Evolutionary conservation across 129 eudicot species (phyloP), one percentile per base, ranked within the genome.

Genomic region (Pulicaria dysenterica): DNA sequence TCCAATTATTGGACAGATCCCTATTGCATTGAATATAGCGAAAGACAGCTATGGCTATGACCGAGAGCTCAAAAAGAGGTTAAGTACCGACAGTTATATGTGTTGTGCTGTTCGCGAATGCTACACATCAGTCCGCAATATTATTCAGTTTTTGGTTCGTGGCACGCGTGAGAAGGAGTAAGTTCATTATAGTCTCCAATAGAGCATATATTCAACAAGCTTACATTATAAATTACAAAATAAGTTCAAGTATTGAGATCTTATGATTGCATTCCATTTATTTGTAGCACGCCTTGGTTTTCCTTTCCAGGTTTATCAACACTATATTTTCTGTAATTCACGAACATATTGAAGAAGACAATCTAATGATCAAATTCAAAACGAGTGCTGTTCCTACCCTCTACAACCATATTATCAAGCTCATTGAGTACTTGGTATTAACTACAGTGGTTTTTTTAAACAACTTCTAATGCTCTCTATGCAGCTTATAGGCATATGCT

Each of bases 11-110:
- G 65, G 49, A 58, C 55, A 92, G 97, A 92, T 92, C 43, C 97
- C 93, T 41, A 92, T 92, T 42, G 97, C 97, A 59, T 76, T 92
- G 77, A 96, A 92, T 79, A 92, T 92, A 91, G 97, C 97, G n/a
- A 92, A 86, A 80, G 93, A 88, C 72, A 92, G 97, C 74, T 82
- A 83, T 59, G 96, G 94, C 50, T 84, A 92, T 75, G 97, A 88
- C 36, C 79, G 82, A 60, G 97, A 91, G 83, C 84, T 91, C 70
- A 88, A 76, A 69, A 91, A 89, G 83, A 86, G 96, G 74, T 86
- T 91, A 56, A 83, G 67, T 60, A 45, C 76, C 48, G 97, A 91
- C 62, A 61, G 78, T 70, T 86, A 91, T 64, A 92, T 92, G 97
- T 88, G 81, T 19, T 88, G 92, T 74, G 97, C 97, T 78, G 90